A percentile compares a stretch with the other conserved stretches of the same genome.
phyloP scores from a whole-genome alignment of 2,329 filamentous ascomycete species.

The Penicillium decumbens region DNA sequence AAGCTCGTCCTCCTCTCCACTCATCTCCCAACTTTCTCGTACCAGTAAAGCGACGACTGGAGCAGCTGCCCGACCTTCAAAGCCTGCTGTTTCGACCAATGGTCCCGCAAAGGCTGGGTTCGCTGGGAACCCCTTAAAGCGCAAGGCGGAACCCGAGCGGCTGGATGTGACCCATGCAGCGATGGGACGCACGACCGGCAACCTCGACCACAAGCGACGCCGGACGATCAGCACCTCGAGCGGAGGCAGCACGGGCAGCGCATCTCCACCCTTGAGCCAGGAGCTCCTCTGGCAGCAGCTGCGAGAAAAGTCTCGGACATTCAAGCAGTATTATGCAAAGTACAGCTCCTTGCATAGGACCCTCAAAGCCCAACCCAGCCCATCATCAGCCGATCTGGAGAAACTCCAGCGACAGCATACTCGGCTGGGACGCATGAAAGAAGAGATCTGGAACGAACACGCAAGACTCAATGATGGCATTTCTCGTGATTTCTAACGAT shows the following conservation, averaged over 20 bases:
- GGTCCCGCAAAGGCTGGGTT: constrained; percentile 26
- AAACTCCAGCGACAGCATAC: constrained; percentile 52
- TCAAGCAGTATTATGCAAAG: constrained; percentile 55
- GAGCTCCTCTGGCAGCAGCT: constrained; percentile 38
- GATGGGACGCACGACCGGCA: constrained; percentile 30
- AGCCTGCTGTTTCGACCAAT: constrained; percentile 25
- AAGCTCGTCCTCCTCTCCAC: constrained; percentile 44
- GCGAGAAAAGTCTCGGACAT: constrained; percentile 43
- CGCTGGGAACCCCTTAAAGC: constrained; percentile 36
- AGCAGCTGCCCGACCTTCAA: constrained; percentile 17
- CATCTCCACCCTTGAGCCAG: constrained; percentile 37
- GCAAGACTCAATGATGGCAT: constrained; percentile 31
- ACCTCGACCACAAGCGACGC: constrained; percentile 43
- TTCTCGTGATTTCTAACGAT: constrained; percentile 9
- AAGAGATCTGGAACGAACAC: constrained; percentile 51
- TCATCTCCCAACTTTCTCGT: constrained; percentile 38
- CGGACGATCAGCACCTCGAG: constrained; percentile 37
- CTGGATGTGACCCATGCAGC: constrained; percentile 17
- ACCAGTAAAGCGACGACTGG: constrained; percentile 21
- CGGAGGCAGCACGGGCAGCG: constrained; percentile 40
- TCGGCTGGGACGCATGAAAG: constrained; percentile 54
- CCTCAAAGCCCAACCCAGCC: constrained; percentile 37
- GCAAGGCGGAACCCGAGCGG: constrained; percentile 38
- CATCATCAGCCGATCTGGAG: constrained; percentile 49
- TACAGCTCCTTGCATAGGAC: constrained; percentile 55